A percentile compares a stretch with the other conserved stretches of the same genome.
Conservation (phyloP, 352 stramenopile species). For the Pythium monospermum region DNA sequence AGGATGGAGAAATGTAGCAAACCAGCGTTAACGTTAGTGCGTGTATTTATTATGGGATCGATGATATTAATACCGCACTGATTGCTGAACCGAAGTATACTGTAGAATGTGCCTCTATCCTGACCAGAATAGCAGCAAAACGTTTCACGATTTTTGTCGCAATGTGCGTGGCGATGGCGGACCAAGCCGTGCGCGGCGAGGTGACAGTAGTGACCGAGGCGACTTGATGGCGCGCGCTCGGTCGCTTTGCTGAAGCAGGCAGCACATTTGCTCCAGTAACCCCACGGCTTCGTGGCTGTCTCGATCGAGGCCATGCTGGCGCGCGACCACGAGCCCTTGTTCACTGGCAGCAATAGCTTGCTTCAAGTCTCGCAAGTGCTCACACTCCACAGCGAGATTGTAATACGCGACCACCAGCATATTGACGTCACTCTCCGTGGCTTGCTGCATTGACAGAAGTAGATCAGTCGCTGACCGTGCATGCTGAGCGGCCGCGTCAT, state of each 20-base stretch:
- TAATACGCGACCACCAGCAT: constrained; percentile 49
- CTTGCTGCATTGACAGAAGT: constrained; percentile 7
- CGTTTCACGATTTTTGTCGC: constrained; percentile 1
- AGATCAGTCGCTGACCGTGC: constrained; percentile 35
- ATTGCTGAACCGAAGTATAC: no score
- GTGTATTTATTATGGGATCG: not conserved
- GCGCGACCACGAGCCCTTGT: constrained; percentile 22
- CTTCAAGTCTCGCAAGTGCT: constrained; percentile 34
- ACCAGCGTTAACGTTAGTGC: no score
- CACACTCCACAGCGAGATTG: constrained; percentile 53
- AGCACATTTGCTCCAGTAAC: constrained; percentile 9
- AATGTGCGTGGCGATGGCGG: constrained; percentile 14
- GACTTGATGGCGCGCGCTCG: not conserved
- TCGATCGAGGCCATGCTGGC: constrained; percentile 1
- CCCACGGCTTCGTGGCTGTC: constrained; percentile 9
- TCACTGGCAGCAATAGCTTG: constrained; percentile 23
- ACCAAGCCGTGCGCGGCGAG: not conserved
- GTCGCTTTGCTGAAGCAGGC: no score
- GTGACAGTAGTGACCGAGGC: constrained; percentile 3
- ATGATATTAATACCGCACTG: no score
- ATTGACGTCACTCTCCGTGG: not conserved
- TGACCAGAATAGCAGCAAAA: not conserved
- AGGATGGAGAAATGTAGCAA: no score
- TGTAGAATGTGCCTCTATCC: no score
- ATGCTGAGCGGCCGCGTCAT: constrained; percentile 41